Base-by-base conservation (phyloP, 1,284 basidiomycete genomes). In the Butyriboletus appendiculatus region DNA sequence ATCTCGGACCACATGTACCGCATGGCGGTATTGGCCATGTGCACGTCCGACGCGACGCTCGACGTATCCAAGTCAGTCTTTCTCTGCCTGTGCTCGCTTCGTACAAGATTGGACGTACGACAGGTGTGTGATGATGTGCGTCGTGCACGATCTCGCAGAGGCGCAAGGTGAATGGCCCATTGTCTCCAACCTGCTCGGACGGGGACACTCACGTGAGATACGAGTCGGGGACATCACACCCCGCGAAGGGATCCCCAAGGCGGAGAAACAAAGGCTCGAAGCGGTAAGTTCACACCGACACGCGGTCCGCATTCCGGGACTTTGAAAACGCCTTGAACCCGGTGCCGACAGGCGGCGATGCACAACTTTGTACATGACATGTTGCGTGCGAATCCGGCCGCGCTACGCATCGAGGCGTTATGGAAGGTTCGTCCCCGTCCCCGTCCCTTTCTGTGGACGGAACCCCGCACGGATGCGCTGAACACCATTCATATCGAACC, bases 1-100 rank as follows among this genome's bases (percentile, higher is more conserved):
- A 96, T 98, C 58, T 88, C 94, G 4, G 96, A 98, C 70, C 96
- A 98, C 69, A 98, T 97, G 96, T 96, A 97, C 71, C 81, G 96
- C 51, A 98, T 98, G 96, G 90, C 93, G 2, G 73, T 98, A 22
- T 80, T 98, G 43, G 89, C 94, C 1, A 88, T 98, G 83, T 89
- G 94, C 59, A 82, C 81, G 1, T 84, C 85, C 2, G 91, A 91
- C 59, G 49, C 76, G 4, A 78, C 73, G 0, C 79, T 96, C 9
- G 92, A 97, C 67, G 79, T 94, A 9, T 74, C 86, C 38, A 94
- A 90, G 89, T 90, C 59, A 52, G 79, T 61, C 43, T 15, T 7
- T 20, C 28, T 33, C 28, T 34, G 12, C 18, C 18, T 16, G 11
- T 3, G 30, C 28, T 44, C 42, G 26, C 42, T 43, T 1, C n/a